Evolutionary conservation across 495 filamentous ascomycete species (phyloP).

Genomic region (Astrothelium subdiscretum): DNA sequence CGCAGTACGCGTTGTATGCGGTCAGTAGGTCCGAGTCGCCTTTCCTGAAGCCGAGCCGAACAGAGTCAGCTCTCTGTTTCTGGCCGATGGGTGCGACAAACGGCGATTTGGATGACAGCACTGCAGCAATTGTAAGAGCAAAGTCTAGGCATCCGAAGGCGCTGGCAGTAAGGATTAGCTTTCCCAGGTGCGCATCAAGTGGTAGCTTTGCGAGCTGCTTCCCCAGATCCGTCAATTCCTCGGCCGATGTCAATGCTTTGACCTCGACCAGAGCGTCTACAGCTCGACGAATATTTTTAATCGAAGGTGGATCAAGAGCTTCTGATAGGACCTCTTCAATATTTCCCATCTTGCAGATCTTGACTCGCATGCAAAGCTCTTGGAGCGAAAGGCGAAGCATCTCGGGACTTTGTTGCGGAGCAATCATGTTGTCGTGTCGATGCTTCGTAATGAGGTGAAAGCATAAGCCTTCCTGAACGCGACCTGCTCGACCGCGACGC

Average conservation of each 20-base stretch:
- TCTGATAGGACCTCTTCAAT: constrained; percentile 83
- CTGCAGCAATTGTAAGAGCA: constrained; percentile 78
- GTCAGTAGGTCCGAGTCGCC: constrained; percentile 88
- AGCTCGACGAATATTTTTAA: constrained; percentile 82
- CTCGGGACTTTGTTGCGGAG: constrained; percentile 87
- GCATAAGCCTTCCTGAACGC: constrained; percentile 86
- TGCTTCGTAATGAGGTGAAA: constrained; percentile 90
- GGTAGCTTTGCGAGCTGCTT: constrained; percentile 77
- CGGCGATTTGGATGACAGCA: constrained; percentile 87
- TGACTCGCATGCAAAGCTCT: constrained; percentile 89
- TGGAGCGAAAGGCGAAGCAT: constrained; percentile 89
- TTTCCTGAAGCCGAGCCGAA: constrained; percentile 63
- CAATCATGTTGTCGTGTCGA: constrained; percentile 69
- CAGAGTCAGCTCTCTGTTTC: constrained; percentile 64
- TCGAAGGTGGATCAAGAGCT: constrained; percentile 78
- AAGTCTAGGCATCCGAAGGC: constrained; percentile 88
- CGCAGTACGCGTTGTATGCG: constrained; percentile 80
- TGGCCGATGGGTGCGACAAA: constrained; percentile 79
- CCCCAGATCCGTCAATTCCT: constrained; percentile 80
- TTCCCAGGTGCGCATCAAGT: constrained; percentile 87
- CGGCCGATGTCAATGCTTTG: constrained; percentile 65
- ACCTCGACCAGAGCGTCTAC: constrained; percentile 90
- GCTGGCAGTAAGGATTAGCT: constrained; percentile 71
- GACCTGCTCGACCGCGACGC: constrained; percentile 84
- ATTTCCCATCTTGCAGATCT: constrained; percentile 86